These are phyloP conservation scores for Pythium chondricola DNA, from an alignment of 352 stramenopile genomes.

Conservation along the genomic window DNA sequence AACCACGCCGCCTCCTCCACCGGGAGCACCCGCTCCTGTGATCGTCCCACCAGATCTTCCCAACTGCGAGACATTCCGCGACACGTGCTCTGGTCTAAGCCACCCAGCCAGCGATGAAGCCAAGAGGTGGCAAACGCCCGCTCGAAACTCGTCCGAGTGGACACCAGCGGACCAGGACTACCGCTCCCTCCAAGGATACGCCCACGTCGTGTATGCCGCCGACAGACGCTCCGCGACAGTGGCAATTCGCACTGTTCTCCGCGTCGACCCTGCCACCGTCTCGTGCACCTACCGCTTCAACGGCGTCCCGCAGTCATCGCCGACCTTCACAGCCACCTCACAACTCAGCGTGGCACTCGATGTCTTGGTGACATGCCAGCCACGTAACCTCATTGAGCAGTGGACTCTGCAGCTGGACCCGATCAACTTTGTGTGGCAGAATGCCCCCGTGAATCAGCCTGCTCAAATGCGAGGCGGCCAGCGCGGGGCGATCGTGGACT, in stretches of 20 bases:
- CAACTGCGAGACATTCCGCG: no score
- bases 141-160: slow-evolving; percentile 30
- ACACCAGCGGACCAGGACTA: slow-evolving; percentile 36
- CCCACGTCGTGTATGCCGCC: slow-evolving; percentile 32
- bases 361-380: slow-evolving; percentile 25
- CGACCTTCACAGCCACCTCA: slow-evolving; percentile 16
- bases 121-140: slow-evolving; percentile 53
- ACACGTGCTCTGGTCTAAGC: no score
- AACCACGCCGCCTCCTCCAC: no score
- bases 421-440: slow-evolving; percentile 63
- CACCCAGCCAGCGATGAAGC: no score
- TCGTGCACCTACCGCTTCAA: slow-evolving; percentile 41
- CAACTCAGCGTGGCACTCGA: slow-evolving; percentile 24
- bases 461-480: slow-evolving; percentile 35
- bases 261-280: slow-evolving; percentile 9
- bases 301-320: slow-evolving; percentile 13
- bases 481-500: slow-evolving; percentile 52
- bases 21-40: no score
- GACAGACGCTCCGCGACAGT: slow-evolving; percentile 29
- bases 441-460: slow-evolving; percentile 24
- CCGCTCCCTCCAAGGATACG: slow-evolving; percentile 27
- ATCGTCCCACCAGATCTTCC: no score
- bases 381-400: slow-evolving; percentile 1
- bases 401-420: slow-evolving; percentile 44
- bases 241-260: slow-evolving; percentile 29